phyloP scores from a whole-genome alignment of 768 basidiomycete genomes.

The Agrocybe praecox region DNA sequence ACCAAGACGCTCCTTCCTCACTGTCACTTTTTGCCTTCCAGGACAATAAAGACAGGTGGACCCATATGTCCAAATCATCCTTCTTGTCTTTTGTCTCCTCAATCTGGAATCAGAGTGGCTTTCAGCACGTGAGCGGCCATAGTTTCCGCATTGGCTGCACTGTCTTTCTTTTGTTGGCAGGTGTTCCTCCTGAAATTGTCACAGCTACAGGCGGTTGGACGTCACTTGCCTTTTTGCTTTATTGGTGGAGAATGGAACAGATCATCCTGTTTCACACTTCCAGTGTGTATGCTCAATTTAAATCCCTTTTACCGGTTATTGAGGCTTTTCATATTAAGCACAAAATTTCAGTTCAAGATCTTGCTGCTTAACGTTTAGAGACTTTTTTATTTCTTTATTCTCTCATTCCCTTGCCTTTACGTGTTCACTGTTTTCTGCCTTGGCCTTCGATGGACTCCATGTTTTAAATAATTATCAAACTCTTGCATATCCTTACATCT shows the following conservation, averaged over 20 bases:
- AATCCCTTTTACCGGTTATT: neutral
- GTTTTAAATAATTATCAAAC: too few relatives aligned
- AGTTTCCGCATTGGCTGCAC: conserved; percentile 37
- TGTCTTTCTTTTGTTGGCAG: conserved; percentile 25
- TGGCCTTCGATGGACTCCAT: too few relatives aligned
- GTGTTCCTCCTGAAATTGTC: conserved; percentile 27
- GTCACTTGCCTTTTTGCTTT: conserved; percentile 1
- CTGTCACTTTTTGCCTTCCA: neutral
- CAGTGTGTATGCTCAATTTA: neutral
- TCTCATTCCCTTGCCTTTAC: too few relatives aligned
- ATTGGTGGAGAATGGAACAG: conserved; percentile 1
- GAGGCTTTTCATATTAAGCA: neutral
- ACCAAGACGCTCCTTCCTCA: neutral
- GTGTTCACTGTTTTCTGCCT: too few relatives aligned
- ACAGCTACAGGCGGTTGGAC: conserved; percentile 7
- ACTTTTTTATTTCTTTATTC: too few relatives aligned
- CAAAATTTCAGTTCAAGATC: neutral
- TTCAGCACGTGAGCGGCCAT: conserved; percentile 24
- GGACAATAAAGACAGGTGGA: neutral
- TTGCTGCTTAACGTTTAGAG: neutral
- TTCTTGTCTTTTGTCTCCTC: neutral
- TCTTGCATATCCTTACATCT: too few relatives aligned
- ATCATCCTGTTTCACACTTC: neutral
- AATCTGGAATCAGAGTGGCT: neutral
- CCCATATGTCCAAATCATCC: neutral